phyloP scores from a whole-genome alignment of 2,329 filamentous ascomycete species.

The Fusarium tuaranense region DNA sequence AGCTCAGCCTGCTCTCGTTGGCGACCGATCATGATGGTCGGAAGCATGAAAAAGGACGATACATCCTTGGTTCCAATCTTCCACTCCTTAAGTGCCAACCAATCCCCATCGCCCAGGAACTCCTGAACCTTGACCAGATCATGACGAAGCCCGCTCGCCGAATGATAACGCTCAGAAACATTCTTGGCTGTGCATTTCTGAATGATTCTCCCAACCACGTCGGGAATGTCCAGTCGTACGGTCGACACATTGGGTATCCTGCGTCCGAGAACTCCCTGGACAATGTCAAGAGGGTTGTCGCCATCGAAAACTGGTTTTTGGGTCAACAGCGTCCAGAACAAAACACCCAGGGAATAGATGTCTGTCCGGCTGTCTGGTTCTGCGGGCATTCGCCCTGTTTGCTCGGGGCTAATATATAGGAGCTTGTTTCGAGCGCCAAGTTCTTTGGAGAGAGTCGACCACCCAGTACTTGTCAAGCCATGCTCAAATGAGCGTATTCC shows the following conservation, averaged over 20 bases:
- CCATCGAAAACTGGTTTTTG: conserved; percentile 85
- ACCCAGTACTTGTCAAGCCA: conserved; percentile 85
- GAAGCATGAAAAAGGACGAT: conserved; percentile 91
- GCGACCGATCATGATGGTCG: conserved; percentile 83
- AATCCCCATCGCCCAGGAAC: conserved; percentile 80
- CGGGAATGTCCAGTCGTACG: conserved; percentile 84
- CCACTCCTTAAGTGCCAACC: conserved; percentile 77
- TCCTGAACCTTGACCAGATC: conserved; percentile 82
- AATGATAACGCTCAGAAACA: conserved; percentile 89
- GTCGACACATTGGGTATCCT: conserved; percentile 82
- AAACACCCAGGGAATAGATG: conserved; percentile 89
- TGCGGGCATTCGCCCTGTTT: conserved; percentile 91
- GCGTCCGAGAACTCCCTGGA: conserved; percentile 87
- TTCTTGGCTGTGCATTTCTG: conserved; percentile 93
- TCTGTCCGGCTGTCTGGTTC: conserved; percentile 94
- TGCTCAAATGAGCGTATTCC: conserved; percentile 91
- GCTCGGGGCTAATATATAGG: conserved; percentile 92
- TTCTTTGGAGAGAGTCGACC: conserved; percentile 85
- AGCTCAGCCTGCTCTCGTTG: conserved; percentile 78
- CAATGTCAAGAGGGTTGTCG: conserved; percentile 85
- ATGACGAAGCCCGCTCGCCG: conserved; percentile 84
- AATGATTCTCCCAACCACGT: conserved; percentile 84
- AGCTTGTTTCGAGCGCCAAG: conserved; percentile 89
- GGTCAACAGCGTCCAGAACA: conserved; percentile 89
- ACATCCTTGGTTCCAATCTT: conserved; percentile 86